phyloP scores from a whole-genome alignment of 768 basidiomycete genomes.

The Podaxis rugospora region DNA sequence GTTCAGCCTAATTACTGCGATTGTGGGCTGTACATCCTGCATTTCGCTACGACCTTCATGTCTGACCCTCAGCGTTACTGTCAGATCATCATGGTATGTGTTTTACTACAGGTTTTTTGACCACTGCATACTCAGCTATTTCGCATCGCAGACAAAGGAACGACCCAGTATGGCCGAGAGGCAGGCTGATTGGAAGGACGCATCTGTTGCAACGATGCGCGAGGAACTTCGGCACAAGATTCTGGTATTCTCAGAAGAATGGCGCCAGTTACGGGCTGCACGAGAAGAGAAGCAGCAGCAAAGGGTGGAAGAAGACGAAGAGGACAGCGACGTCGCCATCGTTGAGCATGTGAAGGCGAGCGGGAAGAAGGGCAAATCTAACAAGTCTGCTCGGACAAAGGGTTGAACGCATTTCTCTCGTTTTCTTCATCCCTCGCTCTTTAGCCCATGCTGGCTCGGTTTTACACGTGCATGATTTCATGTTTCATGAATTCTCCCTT shows the following conservation, averaged over 20 bases:
- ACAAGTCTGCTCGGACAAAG: conserved; percentile 6
- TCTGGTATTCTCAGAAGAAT: conserved; percentile 43
- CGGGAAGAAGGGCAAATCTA: conserved; percentile 13
- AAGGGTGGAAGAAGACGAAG: conserved; percentile 22
- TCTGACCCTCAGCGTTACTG: conserved; percentile 49
- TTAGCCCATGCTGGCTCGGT: neutral
- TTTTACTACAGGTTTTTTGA: neutral
- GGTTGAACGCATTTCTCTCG: neutral
- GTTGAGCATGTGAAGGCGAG: conserved; percentile 23
- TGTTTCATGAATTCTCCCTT: neutral
- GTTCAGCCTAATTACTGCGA: conserved; percentile 86
- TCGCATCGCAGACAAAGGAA: conserved; percentile 21
- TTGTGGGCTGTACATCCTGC: conserved; percentile 89
- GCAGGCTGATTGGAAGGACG: conserved; percentile 48
- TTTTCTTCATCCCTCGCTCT: neutral
- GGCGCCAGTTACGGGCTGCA: conserved; percentile 41
- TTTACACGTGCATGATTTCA: neutral
- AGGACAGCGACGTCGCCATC: conserved; percentile 40
- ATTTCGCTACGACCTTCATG: conserved; percentile 80
- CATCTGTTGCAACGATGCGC: conserved; percentile 42
- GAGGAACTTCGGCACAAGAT: conserved; percentile 40
- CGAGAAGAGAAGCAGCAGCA: conserved; percentile 33
- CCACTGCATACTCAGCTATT: neutral
- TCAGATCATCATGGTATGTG: conserved; percentile 42
- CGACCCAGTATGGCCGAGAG: conserved; percentile 32